A percentile compares a stretch with the other conserved stretches of the same genome.
These are phyloP conservation scores for Colletotrichum kahawae DNA, from an alignment of 2,329 filamentous ascomycete species.

Conservation along the genomic window DNA sequence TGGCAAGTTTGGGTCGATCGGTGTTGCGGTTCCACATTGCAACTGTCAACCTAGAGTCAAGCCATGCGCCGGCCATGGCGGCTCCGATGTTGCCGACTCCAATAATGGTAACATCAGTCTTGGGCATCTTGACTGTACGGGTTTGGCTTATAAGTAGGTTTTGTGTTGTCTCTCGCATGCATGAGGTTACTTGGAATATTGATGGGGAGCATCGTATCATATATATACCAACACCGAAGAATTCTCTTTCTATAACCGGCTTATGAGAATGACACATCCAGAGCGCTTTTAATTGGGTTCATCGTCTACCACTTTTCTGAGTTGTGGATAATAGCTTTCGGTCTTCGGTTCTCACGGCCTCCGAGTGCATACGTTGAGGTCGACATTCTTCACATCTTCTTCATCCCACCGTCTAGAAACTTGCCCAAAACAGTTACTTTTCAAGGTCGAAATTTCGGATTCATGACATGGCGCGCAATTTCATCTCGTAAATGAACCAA, in stretches of 20 bases:
- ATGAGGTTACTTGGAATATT: neutral
- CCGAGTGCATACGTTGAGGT: neutral
- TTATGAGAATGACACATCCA: neutral
- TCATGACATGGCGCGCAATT: neutral
- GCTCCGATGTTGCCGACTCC: constrained; percentile 13
- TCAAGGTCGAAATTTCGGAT: neutral
- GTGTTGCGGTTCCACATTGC: constrained; percentile 10
- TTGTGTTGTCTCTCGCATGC: neutral
- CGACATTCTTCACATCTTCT: neutral
- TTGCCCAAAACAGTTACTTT: neutral
- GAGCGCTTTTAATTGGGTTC: neutral
- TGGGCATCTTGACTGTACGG: neutral
- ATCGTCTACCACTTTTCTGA: neutral
- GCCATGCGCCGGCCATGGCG: neutral
- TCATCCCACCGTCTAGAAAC: neutral
- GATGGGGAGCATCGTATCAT: neutral
- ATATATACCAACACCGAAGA: neutral
- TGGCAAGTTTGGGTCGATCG: neutral
- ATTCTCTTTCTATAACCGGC: neutral
- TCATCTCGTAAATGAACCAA: neutral
- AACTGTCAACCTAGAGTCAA: neutral
- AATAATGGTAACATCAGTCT: neutral
- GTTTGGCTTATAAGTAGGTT: neutral
- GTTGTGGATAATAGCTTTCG: neutral
- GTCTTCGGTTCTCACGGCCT: neutral